Conservation (phyloP, 2,329 filamentous ascomycete genomes). For the Venturia carpophila region DNA sequence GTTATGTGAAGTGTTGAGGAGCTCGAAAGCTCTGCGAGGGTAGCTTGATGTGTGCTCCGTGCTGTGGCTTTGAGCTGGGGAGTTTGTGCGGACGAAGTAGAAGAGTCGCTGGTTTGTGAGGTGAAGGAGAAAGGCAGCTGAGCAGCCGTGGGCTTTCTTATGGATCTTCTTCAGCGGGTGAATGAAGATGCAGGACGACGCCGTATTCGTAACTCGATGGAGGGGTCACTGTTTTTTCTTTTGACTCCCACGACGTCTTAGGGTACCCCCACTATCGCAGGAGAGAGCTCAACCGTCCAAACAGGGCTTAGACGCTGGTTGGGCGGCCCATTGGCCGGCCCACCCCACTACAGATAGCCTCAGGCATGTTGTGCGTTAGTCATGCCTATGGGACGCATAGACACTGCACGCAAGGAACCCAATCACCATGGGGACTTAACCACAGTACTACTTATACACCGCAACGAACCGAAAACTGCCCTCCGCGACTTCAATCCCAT, state of each 20-base stretch:
- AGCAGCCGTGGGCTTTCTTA: neutral
- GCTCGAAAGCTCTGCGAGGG: neutral
- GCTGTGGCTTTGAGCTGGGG: neutral
- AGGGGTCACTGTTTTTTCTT: neutral
- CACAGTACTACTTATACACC: neutral
- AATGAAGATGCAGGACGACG: neutral
- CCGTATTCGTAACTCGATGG: neutral
- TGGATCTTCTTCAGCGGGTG: neutral
- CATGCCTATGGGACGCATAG: neutral
- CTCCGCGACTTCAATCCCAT: neutral
- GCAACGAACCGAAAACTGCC: neutral
- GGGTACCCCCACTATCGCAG: neutral
- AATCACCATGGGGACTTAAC: neutral
- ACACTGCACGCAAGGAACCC: neutral
- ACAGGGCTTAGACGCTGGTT: neutral
- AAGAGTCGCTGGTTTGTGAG: neutral
- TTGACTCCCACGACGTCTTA: neutral
- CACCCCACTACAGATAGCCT: neutral
- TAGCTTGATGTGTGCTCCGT: neutral
- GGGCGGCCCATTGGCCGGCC: neutral
- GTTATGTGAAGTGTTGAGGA: constrained; percentile 10
- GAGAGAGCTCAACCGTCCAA: neutral
- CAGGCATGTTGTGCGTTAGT: neutral
- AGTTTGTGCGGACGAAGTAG: neutral
- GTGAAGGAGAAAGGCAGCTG: neutral